Evolutionary conservation across 106 monocot genomes (phyloP).

Genomic region (Phalaenopsis equestris): DNA sequence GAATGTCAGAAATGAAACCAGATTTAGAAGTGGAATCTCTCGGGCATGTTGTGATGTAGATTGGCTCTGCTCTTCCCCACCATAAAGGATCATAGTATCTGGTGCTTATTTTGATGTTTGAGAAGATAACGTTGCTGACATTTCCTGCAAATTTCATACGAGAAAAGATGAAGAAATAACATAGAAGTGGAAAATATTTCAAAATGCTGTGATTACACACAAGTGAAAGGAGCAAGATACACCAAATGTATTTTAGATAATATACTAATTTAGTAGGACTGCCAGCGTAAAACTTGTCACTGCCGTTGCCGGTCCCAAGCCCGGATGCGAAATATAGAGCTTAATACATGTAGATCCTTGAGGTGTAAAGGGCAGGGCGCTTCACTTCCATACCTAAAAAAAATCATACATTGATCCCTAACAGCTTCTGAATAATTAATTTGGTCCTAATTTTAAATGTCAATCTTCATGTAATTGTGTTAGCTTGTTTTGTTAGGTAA

Average conservation of each 20-base stretch:
- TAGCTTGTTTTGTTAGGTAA: too few species aligned
- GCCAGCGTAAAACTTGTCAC: too few species aligned
- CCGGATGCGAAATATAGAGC: too few species aligned
- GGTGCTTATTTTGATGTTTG: constrained; percentile 86
- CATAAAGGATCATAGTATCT: constrained; percentile 92
- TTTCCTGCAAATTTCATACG: constrained; percentile 46
- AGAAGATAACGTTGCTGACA: constrained; percentile 66
- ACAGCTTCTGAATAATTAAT: background rate
- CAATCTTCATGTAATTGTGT: background rate
- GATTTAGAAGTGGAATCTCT: constrained; percentile 43
- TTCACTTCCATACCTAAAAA: too few species aligned
- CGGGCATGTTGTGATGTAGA: constrained; percentile 85
- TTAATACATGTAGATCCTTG: background rate
- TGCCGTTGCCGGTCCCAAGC: too few species aligned
- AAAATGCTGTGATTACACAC: background rate
- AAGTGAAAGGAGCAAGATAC: background rate
- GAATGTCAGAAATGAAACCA: constrained; percentile 64
- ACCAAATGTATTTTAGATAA: background rate
- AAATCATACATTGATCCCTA: background rate
- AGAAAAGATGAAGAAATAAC: background rate
- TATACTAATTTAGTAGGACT: background rate
- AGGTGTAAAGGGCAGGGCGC: too few species aligned
- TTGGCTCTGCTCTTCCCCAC: constrained; percentile 99
- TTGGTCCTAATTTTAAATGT: background rate
- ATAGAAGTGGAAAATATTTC: background rate